A percentile compares a stretch with the other conserved stretches of the same genome.
phyloP scores from a whole-genome alignment of 2,329 filamentous ascomycete genomes.

The Kalaharituber pfeilii region DNA sequence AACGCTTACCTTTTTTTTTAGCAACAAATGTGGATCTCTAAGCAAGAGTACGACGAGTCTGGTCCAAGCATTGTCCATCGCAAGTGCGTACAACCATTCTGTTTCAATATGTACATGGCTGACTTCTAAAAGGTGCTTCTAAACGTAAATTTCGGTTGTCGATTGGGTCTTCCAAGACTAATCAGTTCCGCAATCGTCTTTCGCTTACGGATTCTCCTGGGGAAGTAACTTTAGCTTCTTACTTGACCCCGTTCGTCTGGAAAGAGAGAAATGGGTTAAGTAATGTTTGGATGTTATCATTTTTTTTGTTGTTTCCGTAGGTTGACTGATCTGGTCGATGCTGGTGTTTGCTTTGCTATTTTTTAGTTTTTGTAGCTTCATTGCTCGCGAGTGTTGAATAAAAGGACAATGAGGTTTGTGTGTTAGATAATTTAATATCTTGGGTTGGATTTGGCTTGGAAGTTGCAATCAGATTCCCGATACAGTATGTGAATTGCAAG shows the following conservation, averaged over 20 bases:
- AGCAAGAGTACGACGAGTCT: constrained; percentile 99
- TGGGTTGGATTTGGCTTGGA: not conserved
- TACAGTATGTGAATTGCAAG: not conserved
- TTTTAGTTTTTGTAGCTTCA: constrained; percentile 1
- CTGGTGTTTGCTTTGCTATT: not conserved
- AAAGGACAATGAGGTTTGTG: not conserved
- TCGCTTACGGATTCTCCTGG: not conserved
- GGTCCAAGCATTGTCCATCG: constrained; percentile 23
- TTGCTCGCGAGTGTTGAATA: constrained; percentile 2
- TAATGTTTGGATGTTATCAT: not conserved
- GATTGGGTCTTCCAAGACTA: not conserved
- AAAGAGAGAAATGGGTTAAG: not conserved
- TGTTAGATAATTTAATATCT: constrained; percentile 3
- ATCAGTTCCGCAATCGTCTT: not conserved
- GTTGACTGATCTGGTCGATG: constrained; percentile 1
- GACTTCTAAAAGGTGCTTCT: not conserved
- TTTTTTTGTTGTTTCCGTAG: not conserved
- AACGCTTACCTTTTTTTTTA: not conserved
- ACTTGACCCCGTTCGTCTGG: not conserved
- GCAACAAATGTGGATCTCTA: constrained; percentile 99
- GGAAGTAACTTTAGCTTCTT: not conserved
- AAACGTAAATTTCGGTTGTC: not conserved
- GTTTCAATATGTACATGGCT: not conserved
- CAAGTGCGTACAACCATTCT: constrained; percentile 16
- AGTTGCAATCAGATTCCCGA: not conserved